Conservation (phyloP, 2,329 filamentous ascomycete genomes). For the Paracoccidioides brasiliensis region DNA sequence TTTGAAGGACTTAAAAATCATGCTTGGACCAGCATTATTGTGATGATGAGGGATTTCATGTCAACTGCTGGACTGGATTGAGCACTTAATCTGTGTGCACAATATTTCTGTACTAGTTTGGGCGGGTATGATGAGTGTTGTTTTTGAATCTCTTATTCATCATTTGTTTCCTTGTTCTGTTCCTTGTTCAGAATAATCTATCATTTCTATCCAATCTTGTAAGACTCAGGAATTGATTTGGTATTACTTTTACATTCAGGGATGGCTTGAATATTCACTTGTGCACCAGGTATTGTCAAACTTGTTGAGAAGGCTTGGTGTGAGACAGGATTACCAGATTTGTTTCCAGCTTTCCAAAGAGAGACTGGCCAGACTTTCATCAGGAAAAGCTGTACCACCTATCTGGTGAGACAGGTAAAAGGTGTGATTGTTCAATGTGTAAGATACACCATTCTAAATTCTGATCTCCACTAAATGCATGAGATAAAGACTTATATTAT, state of each 20-base stretch:
- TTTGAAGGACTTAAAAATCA: constrained; percentile 4
- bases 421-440: background rate
- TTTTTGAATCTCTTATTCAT: background rate
- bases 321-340: background rate
- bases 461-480: too few relatives aligned
- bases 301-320: background rate
- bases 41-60: background rate
- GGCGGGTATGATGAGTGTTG: background rate
- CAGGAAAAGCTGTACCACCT: background rate
- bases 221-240: background rate
- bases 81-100: background rate
- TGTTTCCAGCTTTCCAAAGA: background rate
- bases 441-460: too few relatives aligned
- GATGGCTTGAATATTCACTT: background rate
- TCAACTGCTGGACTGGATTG: background rate
- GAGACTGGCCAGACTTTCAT: background rate
- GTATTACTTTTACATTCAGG: background rate
- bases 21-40: background rate
- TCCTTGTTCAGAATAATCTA: background rate
- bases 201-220: background rate
- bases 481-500: too few relatives aligned
- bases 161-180: background rate
- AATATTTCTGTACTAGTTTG: background rate
- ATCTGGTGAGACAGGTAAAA: background rate
- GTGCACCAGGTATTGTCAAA: background rate